phyloP scores from a whole-genome alignment of 73 alveolate genomes.

The Stentor coeruleus region DNA sequence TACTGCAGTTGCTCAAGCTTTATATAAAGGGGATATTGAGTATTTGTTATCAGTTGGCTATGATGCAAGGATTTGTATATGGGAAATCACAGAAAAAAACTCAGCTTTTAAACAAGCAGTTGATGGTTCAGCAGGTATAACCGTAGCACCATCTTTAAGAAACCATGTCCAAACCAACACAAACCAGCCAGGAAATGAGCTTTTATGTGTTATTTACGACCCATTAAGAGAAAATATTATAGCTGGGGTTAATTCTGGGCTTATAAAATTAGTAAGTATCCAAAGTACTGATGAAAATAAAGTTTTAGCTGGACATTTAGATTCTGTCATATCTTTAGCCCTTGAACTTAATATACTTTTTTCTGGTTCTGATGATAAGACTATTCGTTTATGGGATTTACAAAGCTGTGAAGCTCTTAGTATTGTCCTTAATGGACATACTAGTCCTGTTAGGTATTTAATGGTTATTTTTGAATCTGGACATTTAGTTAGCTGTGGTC shows the following conservation, averaged over 20 bases:
- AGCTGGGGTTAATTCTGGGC: conserved; percentile 71
- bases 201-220: conserved; percentile 69
- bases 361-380: conserved; percentile 83
- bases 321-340: conserved; percentile 75
- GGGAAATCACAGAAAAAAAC: conserved; percentile 87
- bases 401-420: conserved; percentile 44
- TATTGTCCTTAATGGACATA: conserved; percentile 51
- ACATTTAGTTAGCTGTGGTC: conserved; percentile 62
- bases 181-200: conserved; percentile 52
- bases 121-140: conserved; percentile 24
- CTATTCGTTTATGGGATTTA: conserved; percentile 80
- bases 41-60: conserved; percentile 72
- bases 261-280: conserved; percentile 59
- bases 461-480: conserved; percentile 67
- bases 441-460: conserved; percentile 52
- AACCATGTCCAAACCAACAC: neutral
- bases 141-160: conserved; percentile 1
- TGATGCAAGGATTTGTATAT: conserved; percentile 77
- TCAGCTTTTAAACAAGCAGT: conserved; percentile 31
- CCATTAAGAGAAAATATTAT: conserved; percentile 52
- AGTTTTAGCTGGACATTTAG: conserved; percentile 55
- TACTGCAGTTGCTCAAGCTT: conserved; percentile 63
- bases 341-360: conserved; percentile 67
- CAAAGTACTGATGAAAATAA: conserved; percentile 55
- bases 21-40: conserved; percentile 58